phyloP scores from a whole-genome alignment of 2,329 filamentous ascomycete species.

The Aplosporella prunicola region DNA sequence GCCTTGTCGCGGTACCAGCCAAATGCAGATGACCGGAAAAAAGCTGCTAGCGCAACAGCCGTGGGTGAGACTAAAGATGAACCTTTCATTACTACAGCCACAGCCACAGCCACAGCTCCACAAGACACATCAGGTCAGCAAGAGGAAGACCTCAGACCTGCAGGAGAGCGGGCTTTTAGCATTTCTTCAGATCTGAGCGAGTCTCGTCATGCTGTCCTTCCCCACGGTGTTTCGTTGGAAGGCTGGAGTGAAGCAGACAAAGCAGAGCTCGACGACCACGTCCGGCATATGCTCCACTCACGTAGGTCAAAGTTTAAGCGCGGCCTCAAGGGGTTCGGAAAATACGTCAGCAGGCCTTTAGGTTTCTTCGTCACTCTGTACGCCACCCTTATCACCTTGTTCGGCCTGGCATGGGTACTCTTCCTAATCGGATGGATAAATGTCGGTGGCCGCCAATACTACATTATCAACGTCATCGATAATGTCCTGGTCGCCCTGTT shows the following conservation, averaged over 20 bases:
- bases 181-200: slow-evolving; percentile 51
- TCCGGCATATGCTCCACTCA: slow-evolving; percentile 80
- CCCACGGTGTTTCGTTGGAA: slow-evolving; percentile 60
- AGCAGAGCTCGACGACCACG: slow-evolving; percentile 71
- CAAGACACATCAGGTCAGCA: neutral
- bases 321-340: slow-evolving; percentile 66
- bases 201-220: slow-evolving; percentile 68
- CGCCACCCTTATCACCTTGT: slow-evolving; percentile 71
- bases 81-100: neutral
- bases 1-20: slow-evolving; percentile 39
- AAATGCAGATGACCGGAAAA: neutral
- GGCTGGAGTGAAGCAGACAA: slow-evolving; percentile 70
- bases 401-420: slow-evolving; percentile 82
- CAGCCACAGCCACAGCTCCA: neutral
- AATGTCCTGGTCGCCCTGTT: slow-evolving; percentile 49
- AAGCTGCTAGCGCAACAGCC: neutral
- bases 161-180: slow-evolving; percentile 8
- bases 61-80: neutral
- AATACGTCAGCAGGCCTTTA: slow-evolving; percentile 67
- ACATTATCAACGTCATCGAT: slow-evolving; percentile 40
- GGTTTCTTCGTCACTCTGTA: slow-evolving; percentile 80
- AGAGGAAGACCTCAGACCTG: neutral
- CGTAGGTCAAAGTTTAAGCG: slow-evolving; percentile 70
- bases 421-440: slow-evolving; percentile 84
- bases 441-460: slow-evolving; percentile 58